Percentiles rank a stretch among this genome's conserved stretches.
Evolutionary conservation across 371 early-diverging fungal species (phyloP).

Genomic region (Capillidium heterosporum): DNA sequence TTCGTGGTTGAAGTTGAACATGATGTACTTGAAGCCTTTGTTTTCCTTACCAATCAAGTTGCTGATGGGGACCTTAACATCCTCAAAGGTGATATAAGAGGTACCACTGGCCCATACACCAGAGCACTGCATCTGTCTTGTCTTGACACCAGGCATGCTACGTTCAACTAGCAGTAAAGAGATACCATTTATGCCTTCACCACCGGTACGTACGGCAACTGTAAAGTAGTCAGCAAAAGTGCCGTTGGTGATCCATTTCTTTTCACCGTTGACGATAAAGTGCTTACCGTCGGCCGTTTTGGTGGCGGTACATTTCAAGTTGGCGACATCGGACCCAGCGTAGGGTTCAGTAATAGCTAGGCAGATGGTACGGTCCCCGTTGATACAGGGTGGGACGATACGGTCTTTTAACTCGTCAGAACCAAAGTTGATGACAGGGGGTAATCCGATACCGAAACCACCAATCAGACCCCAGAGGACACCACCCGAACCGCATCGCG

Average conservation of each 20-base stretch:
- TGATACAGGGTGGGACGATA: conserved; percentile 45
- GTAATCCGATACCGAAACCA: conserved; percentile 48
- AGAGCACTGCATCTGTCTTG: conserved; percentile 57
- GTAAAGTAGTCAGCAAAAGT: conserved; percentile 59
- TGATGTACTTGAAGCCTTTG: conserved; percentile 67
- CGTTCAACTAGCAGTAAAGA: conserved; percentile 60
- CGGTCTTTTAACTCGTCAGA: conserved; percentile 41
- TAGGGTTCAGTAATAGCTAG: conserved; percentile 49
- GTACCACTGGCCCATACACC: conserved; percentile 73
- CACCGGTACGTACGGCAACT: conserved; percentile 54
- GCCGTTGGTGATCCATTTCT: conserved; percentile 80
- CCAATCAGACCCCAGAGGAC: conserved; percentile 67
- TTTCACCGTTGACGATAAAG: conserved; percentile 68
- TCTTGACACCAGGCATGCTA: conserved; percentile 61
- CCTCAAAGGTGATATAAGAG: conserved; percentile 55
- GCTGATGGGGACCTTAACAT: conserved; percentile 66
- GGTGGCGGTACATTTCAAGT: conserved; percentile 46
- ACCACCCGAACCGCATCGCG: conserved; percentile 72
- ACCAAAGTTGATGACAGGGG: conserved; percentile 64
- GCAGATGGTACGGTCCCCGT: conserved; percentile 61
- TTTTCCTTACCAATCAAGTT: conserved; percentile 75
- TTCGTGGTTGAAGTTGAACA: conserved; percentile 64
- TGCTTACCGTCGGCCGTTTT: conserved; percentile 49
- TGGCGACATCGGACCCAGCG: conserved; percentile 69
- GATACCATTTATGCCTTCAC: conserved; percentile 65